Evolutionary conservation across 768 basidiomycete species (phyloP).

Genomic region (Tricholoma flavovirens): DNA sequence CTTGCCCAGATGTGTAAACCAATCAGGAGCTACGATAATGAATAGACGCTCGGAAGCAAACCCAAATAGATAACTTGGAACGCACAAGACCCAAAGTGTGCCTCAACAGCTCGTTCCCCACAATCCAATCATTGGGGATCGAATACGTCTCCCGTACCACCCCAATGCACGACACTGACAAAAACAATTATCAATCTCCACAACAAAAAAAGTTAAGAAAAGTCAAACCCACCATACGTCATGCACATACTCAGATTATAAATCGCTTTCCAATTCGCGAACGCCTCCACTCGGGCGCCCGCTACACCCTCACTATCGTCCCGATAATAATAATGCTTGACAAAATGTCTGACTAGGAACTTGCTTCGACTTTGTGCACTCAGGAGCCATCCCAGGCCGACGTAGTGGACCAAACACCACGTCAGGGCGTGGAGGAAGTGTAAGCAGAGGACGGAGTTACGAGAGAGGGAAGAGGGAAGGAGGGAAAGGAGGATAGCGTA

Average conservation of each 20-base stretch:
- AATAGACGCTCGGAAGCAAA: slow-evolving; percentile 7
- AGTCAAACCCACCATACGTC: slow-evolving; percentile 68
- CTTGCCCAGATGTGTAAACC: slow-evolving; percentile 90
- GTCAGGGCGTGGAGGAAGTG: slow-evolving; percentile 78
- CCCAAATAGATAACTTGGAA: slow-evolving; percentile 7
- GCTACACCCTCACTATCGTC: slow-evolving; percentile 56
- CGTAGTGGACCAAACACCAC: slow-evolving; percentile 86
- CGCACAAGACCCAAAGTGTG: slow-evolving; percentile 86
- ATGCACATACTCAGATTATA: slow-evolving; percentile 93
- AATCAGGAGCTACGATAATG: slow-evolving; percentile 57
- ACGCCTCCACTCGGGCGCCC: slow-evolving; percentile 88
- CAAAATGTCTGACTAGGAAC: slow-evolving; percentile 88
- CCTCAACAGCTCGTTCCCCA: slow-evolving; percentile 79
- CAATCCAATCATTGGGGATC: slow-evolving; percentile 77
- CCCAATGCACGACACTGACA: slow-evolving; percentile 73
- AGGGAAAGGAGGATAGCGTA: slow-evolving; percentile 61
- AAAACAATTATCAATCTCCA: background rate
- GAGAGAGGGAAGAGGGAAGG: slow-evolving; percentile 48
- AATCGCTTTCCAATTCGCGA: slow-evolving; percentile 89
- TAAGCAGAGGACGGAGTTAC: slow-evolving; percentile 45
- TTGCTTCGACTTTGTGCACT: slow-evolving; percentile 81
- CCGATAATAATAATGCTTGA: slow-evolving; percentile 88
- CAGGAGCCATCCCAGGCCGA: slow-evolving; percentile 81
- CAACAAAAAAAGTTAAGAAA: no score
- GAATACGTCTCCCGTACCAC: slow-evolving; percentile 90